A percentile compares a stretch with the other conserved stretches of the same genome.
These are phyloP conservation scores for Crithidia acanthocephali DNA, from an alignment of 208 protist genomes.

Conservation along the genomic window DNA sequence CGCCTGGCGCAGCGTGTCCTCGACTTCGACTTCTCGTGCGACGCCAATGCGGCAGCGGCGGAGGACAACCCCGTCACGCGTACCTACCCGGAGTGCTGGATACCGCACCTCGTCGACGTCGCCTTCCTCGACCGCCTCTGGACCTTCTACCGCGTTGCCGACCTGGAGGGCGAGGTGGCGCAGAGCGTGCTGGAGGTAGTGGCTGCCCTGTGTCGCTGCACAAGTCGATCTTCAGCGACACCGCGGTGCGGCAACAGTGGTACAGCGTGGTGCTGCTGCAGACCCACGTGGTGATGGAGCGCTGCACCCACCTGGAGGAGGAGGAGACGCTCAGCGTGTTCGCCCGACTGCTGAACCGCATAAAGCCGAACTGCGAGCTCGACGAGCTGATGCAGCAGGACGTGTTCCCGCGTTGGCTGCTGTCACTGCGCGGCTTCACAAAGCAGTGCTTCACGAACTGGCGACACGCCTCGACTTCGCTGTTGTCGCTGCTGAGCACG, in stretches of 20 bases:
- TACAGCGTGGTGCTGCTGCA: constrained; percentile 47
- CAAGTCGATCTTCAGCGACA: constrained; percentile 30
- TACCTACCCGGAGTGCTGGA: constrained; percentile 25
- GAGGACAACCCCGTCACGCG: constrained; percentile 29
- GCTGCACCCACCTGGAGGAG: constrained; percentile 42
- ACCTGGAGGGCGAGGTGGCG: constrained; percentile 25
- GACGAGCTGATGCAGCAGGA: constrained; percentile 45
- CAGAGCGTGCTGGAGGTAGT: constrained; percentile 30
- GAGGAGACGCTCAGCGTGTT: constrained; percentile 41
- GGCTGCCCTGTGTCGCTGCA: constrained; percentile 19
- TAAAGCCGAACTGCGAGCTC: constrained; percentile 65
- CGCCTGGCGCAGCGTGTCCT: constrained; percentile 27
- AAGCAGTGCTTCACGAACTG: constrained; percentile 34
- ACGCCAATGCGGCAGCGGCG: neutral
- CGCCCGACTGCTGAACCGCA: constrained; percentile 50
- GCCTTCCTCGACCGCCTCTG: constrained; percentile 26
- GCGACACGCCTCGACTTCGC: constrained; percentile 24
- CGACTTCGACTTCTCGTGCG: constrained; percentile 38
- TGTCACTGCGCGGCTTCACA: constrained; percentile 35
- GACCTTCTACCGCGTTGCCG: constrained; percentile 26
- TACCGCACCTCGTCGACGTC: constrained; percentile 22
- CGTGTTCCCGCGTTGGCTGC: constrained; percentile 42
- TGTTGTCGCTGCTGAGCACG: constrained; percentile 40
- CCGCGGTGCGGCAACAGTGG: constrained; percentile 36
- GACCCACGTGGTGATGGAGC: constrained; percentile 58